Conservation (phyloP, 768 basidiomycete species). For the Kondoa malvinella region DNA sequence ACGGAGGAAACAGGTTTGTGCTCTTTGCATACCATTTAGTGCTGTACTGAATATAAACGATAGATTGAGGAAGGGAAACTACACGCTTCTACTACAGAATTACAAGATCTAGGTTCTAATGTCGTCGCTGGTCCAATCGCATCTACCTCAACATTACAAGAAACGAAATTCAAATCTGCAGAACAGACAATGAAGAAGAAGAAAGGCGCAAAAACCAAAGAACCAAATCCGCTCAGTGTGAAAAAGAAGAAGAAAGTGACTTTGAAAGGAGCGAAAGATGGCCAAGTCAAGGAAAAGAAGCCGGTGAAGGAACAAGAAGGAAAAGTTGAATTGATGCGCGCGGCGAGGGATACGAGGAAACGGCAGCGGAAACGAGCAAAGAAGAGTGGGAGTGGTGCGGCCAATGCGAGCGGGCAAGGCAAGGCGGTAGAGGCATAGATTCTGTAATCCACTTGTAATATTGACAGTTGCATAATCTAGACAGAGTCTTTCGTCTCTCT, state of each 20-base stretch:
- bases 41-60: not conserved
- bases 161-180: conserved; percentile 2
- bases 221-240: conserved; percentile 77
- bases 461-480: not conserved
- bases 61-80: conserved; percentile 49
- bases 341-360: not conserved
- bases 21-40: not conserved
- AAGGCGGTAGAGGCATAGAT: not conserved
- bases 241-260: conserved; percentile 56
- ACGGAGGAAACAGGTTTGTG: conserved; percentile 46
- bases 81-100: conserved; percentile 38
- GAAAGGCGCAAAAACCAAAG: conserved; percentile 47
- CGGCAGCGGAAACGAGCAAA: not conserved
- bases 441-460: not conserved
- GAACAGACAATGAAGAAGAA: conserved; percentile 19
- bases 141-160: not conserved
- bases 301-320: not conserved
- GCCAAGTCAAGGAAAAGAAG: conserved; percentile 7
- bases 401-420: not conserved
- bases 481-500: not conserved
- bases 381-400: not conserved
- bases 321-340: not conserved
- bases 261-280: conserved; percentile 11
- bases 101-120: conserved; percentile 16
- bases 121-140: not conserved